Percentiles rank a stretch among this genome's conserved stretches.
Conservation (phyloP, 768 basidiomycete genomes). For the Lanmaoa pseudosensibilis region DNA sequence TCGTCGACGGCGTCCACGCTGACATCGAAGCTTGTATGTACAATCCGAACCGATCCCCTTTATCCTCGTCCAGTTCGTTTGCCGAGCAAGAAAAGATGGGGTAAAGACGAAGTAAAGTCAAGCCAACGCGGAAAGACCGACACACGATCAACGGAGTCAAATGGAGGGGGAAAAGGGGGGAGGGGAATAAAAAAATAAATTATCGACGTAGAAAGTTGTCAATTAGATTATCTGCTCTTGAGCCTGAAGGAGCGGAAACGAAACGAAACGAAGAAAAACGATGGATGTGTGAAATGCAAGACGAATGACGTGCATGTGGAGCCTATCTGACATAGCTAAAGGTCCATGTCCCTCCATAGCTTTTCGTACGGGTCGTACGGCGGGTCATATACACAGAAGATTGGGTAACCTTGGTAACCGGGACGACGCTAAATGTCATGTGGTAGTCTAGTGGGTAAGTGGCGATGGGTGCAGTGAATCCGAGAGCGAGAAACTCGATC, state of each 20-base stretch:
- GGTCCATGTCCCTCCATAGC: not conserved
- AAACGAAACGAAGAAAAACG: not conserved
- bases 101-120: no score
- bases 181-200: not conserved
- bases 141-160: not conserved
- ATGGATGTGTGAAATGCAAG: not conserved
- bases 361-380: slow-evolving; percentile 5
- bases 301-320: not conserved
- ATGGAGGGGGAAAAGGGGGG: not conserved
- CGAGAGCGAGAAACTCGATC: not conserved
- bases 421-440: not conserved
- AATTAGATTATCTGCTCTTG: not conserved
- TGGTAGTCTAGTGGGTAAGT: not conserved
- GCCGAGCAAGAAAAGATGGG: not conserved
- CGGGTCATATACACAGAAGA: not conserved
- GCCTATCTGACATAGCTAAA: not conserved
- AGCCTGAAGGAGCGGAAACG: not conserved
- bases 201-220: not conserved
- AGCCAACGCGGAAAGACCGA: not conserved
- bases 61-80: no score
- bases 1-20: not conserved
- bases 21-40: not conserved
- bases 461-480: not conserved
- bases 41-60: not conserved
- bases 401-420: not conserved